Conservation (phyloP, 176 grass and related monocot species). For the Bonia amplexicaulis region DNA sequence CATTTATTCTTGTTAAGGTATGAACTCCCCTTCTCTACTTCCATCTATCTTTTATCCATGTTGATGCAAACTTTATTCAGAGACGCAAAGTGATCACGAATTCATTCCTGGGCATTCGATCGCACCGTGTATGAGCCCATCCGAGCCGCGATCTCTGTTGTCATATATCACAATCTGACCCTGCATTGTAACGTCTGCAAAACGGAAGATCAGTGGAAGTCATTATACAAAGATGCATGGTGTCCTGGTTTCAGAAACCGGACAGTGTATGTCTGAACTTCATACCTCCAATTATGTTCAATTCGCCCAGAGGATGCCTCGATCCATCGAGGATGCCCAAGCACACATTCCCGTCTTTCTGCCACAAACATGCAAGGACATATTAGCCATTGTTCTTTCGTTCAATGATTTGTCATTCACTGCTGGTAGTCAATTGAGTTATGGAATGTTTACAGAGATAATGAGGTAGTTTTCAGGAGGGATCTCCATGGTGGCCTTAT, state of each 20-base stretch:
- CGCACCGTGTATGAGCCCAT: no score
- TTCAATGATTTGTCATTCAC: background rate
- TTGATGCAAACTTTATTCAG: background rate
- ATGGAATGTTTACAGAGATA: constrained; percentile 47
- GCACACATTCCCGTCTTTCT: constrained; percentile 66
- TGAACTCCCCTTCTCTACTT: no score
- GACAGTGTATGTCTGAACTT: background rate
- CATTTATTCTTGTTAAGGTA: background rate
- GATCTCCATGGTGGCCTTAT: constrained; percentile 50
- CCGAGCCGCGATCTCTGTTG: no score
- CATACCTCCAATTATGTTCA: constrained; percentile 72
- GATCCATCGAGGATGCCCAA: constrained; percentile 82
- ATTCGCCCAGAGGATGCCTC: constrained; percentile 8
- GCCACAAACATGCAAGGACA: constrained; percentile 9
- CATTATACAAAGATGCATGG: background rate
- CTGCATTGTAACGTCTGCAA: constrained; percentile 65
- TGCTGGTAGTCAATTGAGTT: background rate
- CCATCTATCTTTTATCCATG: no score
- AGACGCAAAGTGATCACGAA: background rate
- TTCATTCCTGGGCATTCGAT: no score
- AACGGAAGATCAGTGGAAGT: background rate
- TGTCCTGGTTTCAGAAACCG: background rate
- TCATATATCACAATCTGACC: no score
- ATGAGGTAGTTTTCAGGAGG: constrained; percentile 80
- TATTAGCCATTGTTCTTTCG: background rate